Percentiles rank a stretch among this genome's conserved stretches.
These are phyloP conservation scores for Pelargonium australe DNA, from an alignment of 441 rosid species.

Conservation along the genomic window DNA sequence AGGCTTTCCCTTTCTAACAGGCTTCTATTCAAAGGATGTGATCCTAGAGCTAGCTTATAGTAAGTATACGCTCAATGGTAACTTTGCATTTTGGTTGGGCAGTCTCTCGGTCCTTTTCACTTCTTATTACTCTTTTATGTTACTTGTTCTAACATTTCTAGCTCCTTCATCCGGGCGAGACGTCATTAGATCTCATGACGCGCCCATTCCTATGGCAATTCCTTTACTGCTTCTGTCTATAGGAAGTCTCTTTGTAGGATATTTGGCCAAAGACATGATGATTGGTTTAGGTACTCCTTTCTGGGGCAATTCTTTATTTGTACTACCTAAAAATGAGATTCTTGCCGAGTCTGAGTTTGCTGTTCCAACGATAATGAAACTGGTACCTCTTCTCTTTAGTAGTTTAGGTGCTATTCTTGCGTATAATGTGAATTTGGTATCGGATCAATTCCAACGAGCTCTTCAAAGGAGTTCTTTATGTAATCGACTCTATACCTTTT, in stretches of 20 bases:
- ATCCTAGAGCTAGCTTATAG: too few relatives aligned
- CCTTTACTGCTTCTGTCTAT: constrained; percentile 21
- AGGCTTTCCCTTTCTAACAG: too few relatives aligned
- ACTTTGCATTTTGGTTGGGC: too few relatives aligned
- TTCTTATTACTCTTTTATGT: too few relatives aligned
- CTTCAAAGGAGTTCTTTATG: constrained; percentile 1
- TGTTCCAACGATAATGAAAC: too few relatives aligned
- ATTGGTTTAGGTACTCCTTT: too few relatives aligned
- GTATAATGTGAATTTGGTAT: not conserved
- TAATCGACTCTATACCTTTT: constrained; percentile 7
- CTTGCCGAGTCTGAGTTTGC: too few relatives aligned
- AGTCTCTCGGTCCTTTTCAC: too few relatives aligned
- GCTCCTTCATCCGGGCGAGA: constrained; percentile 13
- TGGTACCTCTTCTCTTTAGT: not conserved
- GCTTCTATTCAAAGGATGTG: too few relatives aligned
- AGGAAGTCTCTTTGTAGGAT: constrained; percentile 21
- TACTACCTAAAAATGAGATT: too few relatives aligned
- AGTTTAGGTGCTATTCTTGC: not conserved
- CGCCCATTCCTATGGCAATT: constrained; percentile 25
- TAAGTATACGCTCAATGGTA: too few relatives aligned
- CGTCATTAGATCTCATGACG: constrained; percentile 21
- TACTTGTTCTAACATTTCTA: not conserved
- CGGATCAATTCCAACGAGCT: constrained; percentile 5
- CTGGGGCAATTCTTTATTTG: too few relatives aligned
- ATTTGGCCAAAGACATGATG: constrained; percentile 10